These are phyloP conservation scores for Neofusicoccum kwambonambiense DNA, from an alignment of 2,329 filamentous ascomycete species.

Conservation along the genomic window DNA sequence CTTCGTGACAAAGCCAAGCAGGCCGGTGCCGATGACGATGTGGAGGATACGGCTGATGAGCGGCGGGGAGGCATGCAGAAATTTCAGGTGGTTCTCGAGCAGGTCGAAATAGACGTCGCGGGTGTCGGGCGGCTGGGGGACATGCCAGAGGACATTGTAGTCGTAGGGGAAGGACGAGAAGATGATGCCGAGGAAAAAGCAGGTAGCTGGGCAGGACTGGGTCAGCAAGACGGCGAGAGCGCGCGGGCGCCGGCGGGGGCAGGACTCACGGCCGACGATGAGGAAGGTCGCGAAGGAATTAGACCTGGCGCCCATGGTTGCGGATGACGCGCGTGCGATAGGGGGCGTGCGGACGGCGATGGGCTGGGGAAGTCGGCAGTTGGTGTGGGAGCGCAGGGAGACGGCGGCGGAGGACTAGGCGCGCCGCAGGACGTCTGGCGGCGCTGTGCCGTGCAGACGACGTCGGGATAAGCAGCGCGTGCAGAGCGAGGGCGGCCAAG, in stretches of 20 bases:
- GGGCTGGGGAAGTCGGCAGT: neutral
- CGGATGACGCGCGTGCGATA: neutral
- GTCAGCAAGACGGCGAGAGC: constrained; percentile 18
- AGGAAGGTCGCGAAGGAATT: constrained; percentile 90
- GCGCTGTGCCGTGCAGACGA: neutral
- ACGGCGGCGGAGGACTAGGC: neutral
- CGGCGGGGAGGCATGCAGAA: constrained; percentile 87
- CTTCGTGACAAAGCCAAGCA: constrained; percentile 84
- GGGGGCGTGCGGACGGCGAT: neutral
- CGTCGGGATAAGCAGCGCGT: constrained; percentile 9
- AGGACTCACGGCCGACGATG: constrained; percentile 83
- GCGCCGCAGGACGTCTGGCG: neutral
- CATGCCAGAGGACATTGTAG: constrained; percentile 82
- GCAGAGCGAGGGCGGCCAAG: neutral
- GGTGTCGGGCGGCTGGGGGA: constrained; percentile 52
- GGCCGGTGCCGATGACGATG: constrained; percentile 84
- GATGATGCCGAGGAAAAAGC: constrained; percentile 97
- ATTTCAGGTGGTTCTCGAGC: constrained; percentile 84
- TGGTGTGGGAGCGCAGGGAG: neutral
- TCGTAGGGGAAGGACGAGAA: constrained; percentile 97
- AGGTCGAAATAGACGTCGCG: constrained; percentile 72
- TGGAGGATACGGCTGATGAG: constrained; percentile 91
- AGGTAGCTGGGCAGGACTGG: constrained; percentile 54
- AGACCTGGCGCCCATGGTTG: constrained; percentile 23
- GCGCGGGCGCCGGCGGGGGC: constrained; percentile 16